Evolutionary conservation across 73 alveolate species (phyloP), one percentile per base, ranked within the genome.

Genomic region (Loxodes magnus): DNA sequence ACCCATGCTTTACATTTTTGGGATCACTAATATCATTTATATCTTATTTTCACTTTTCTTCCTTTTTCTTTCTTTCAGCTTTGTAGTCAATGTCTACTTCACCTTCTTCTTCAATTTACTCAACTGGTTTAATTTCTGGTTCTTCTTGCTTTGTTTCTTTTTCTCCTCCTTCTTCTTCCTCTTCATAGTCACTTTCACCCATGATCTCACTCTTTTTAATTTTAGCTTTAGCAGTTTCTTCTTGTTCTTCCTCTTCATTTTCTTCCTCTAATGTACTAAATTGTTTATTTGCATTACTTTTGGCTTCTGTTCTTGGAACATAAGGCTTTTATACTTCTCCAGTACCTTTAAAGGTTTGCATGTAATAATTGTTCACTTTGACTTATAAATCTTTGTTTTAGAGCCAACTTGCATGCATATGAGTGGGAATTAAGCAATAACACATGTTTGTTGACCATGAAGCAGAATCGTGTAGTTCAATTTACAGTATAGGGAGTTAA

Each of bases 401-500:
- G 56, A 60, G 56, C 37, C 76, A 55, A 30, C 51, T 54, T 0
- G 73, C 74, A 21, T 21, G 68, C 15, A 39, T 51, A 22, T 67
- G 37, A 20, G 68, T 37, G 0, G 82, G 62, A 22, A 75, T 30
- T 12, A 43, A 39, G 0, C 76, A 19, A 35, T 55, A 73, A 69
- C 76, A 59, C 10, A 43, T 17, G 41, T 75, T 78, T 21, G 74
- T 61, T 15, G 68, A 44, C 27, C 66, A 19, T 3, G 30, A 56
- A 3, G 72, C 76, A n/a, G 76, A 61, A 52, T 75, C 89, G 20
- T 65, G 31, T 4, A 75, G 19, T 20, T n/a, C 17, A 21, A 75
- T 28, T 16, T 53, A 55, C 10, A 75, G 33, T 34, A 52, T 23
- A 9, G 89, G 89, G 68, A 77, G 64, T 20, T 56, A 64, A 23